A percentile compares a stretch with the other conserved stretches of the same genome.
Evolutionary conservation across 1,284 basidiomycete species (phyloP).

Genomic region (Boletus sp.): DNA sequence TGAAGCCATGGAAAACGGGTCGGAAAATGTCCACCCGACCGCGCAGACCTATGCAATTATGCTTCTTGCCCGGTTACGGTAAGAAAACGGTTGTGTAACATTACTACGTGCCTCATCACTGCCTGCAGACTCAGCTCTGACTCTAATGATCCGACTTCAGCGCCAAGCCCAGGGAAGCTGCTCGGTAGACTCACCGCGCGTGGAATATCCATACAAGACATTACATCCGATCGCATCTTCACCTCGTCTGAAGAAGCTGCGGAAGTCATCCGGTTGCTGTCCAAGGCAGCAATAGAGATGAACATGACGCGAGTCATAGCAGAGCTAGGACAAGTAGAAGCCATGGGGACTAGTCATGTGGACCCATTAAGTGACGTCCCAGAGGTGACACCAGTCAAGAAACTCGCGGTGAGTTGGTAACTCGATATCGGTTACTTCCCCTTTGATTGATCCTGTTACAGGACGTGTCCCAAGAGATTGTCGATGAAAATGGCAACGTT

Average conservation of each 20-base stretch:
- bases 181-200: constrained; percentile 50
- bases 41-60: constrained; percentile 65
- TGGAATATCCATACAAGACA: constrained; percentile 48
- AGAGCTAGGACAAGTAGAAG: constrained; percentile 56
- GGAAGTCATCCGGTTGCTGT: constrained; percentile 55
- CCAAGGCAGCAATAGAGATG: constrained; percentile 57
- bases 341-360: constrained; percentile 39
- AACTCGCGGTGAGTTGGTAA: constrained; percentile 24
- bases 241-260: constrained; percentile 53
- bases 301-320: constrained; percentile 50
- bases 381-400: constrained; percentile 53
- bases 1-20: constrained; percentile 50
- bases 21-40: constrained; percentile 51
- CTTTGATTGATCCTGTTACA: background rate
- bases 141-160: constrained; percentile 11
- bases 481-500: constrained; percentile 26
- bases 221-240: constrained; percentile 60
- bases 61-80: constrained; percentile 58
- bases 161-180: constrained; percentile 32
- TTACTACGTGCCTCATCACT: constrained; percentile 8
- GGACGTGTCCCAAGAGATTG: constrained; percentile 20
- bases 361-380: constrained; percentile 55
- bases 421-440: background rate
- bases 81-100: constrained; percentile 13
- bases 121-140: constrained; percentile 41